Conservation (phyloP, 257 asterid species). For the Nicotiana tabacum region DNA sequence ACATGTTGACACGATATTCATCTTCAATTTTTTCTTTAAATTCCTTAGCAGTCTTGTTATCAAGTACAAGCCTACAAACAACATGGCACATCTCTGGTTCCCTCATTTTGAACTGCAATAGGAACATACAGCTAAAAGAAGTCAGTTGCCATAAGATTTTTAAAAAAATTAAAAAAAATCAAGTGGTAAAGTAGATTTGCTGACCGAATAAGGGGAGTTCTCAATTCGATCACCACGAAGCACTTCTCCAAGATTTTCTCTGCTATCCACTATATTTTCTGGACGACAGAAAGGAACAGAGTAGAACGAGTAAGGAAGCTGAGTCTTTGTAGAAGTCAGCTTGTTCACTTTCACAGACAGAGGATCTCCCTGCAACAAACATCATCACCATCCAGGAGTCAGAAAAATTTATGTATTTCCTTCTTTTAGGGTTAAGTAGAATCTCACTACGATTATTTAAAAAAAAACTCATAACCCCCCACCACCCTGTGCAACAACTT, state of each 20-base stretch:
- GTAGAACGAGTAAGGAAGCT: slow-evolving; percentile 69
- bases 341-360: slow-evolving; percentile 73
- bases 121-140: slow-evolving; percentile 10
- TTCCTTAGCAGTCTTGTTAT: slow-evolving; percentile 52
- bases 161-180: neutral
- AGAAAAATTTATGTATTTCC: neutral
- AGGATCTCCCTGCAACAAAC: slow-evolving; percentile 45
- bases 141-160: slow-evolving; percentile 11
- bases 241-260: slow-evolving; percentile 77
- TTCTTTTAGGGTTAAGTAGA: neutral
- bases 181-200: slow-evolving; percentile 16
- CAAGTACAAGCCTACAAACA: slow-evolving; percentile 44
- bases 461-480: neutral
- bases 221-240: slow-evolving; percentile 86
- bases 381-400: neutral
- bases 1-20: slow-evolving; percentile 74
- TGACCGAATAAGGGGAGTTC: slow-evolving; percentile 60
- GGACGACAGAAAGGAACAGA: slow-evolving; percentile 61
- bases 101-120: slow-evolving; percentile 67
- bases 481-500: neutral
- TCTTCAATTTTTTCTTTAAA: slow-evolving; percentile 56
- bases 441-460: neutral
- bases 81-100: slow-evolving; percentile 67
- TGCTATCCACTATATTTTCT: slow-evolving; percentile 52
- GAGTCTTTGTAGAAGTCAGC: slow-evolving; percentile 68